Percentiles rank a stretch among this genome's conserved stretches.
Evolutionary conservation across 192 early-diverging fungal genomes (phyloP).

Genomic region (Pilobolus umbonatus): DNA sequence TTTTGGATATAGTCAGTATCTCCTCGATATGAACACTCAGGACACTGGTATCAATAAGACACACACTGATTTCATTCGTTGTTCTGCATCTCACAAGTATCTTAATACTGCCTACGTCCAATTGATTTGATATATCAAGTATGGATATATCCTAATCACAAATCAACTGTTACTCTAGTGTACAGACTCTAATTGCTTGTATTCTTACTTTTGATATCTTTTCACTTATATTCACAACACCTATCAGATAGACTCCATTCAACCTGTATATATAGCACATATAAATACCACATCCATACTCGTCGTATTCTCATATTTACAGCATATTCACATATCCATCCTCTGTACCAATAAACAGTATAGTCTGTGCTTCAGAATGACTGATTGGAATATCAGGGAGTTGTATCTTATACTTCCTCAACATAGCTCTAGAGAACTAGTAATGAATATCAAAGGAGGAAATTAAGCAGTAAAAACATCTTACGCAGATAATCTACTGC

Average conservation of each 20-base stretch:
- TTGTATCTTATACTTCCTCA: neutral
- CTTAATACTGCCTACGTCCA: neutral
- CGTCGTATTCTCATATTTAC: neutral
- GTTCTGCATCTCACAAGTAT: too few species aligned
- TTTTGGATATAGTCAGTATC: constrained; percentile 8
- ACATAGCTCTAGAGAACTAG: too few species aligned
- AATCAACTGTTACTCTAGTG: neutral
- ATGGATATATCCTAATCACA: neutral
- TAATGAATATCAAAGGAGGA: too few species aligned
- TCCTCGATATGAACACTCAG: neutral
- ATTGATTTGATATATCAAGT: neutral
- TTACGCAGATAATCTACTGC: too few species aligned
- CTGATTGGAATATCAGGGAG: neutral
- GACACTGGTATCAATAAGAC: neutral
- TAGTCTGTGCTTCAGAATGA: neutral
- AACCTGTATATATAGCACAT: neutral
- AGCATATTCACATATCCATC: neutral
- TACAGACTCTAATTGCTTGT: too few species aligned
- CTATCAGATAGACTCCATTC: constrained; percentile 12
- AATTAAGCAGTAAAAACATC: too few species aligned
- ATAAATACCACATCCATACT: neutral
- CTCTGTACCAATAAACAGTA: neutral
- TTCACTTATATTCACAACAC: neutral
- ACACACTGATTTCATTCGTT: neutral
- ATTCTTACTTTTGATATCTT: neutral